A percentile compares a stretch with the other conserved stretches of the same genome.
These are phyloP conservation scores for Nothophoma quercina DNA, from an alignment of 2,329 filamentous ascomycete species.

Conservation along the genomic window DNA sequence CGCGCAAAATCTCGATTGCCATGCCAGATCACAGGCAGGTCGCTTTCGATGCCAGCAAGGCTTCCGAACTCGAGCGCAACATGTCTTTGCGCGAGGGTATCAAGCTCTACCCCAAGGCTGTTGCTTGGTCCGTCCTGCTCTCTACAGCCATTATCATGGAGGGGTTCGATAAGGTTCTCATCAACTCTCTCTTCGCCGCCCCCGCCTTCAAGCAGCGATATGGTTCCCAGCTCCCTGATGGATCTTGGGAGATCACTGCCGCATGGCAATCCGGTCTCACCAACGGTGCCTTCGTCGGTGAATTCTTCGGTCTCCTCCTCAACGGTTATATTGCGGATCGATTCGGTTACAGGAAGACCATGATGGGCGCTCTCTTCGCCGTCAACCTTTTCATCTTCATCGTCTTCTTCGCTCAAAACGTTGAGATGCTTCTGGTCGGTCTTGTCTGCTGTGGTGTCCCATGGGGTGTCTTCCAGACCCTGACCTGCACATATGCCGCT, in stretches of 20 bases:
- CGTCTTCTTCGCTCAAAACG: conserved; percentile 46
- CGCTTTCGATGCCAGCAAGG: conserved; percentile 42
- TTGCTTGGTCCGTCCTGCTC: conserved; percentile 82
- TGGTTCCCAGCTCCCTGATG: conserved; percentile 49
- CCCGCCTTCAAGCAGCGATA: conserved; percentile 55
- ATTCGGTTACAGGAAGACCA: conserved; percentile 52
- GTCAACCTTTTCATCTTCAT: conserved; percentile 47
- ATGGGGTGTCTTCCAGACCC: conserved; percentile 57
- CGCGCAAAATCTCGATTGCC: conserved; percentile 37
- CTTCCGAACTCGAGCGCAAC: conserved; percentile 55
- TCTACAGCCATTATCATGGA: conserved; percentile 92
- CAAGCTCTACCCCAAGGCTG: conserved; percentile 83
- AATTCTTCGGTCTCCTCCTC: conserved; percentile 55
- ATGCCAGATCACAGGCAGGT: conserved; percentile 40
- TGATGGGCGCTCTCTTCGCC: conserved; percentile 43
- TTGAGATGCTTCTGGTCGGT: conserved; percentile 68
- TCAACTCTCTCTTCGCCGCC: conserved; percentile 75
- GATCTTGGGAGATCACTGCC: conserved; percentile 53
- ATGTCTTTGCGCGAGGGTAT: conserved; percentile 73
- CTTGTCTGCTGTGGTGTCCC: conserved; percentile 60
- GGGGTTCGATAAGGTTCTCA: conserved; percentile 81
- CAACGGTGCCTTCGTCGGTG: conserved; percentile 56
- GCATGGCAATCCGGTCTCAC: conserved; percentile 57
- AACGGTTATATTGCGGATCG: conserved; percentile 55
- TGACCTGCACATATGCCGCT: conserved; percentile 58